Conservation (phyloP, 2,329 filamentous ascomycete species). For the Blumeria graminis region DNA sequence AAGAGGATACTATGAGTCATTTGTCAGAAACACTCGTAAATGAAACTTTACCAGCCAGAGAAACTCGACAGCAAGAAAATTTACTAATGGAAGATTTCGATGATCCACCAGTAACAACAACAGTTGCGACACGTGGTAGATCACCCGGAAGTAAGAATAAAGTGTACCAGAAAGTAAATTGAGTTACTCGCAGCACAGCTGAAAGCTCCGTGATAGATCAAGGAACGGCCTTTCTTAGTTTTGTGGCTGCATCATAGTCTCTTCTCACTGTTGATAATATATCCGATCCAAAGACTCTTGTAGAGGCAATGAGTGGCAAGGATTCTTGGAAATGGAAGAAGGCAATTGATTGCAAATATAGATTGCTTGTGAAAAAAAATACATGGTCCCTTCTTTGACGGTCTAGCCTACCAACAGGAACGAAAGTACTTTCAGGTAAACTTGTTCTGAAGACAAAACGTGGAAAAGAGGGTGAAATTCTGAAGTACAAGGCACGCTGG, state of each 20-base stretch:
- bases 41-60: neutral
- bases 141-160: neutral
- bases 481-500: neutral
- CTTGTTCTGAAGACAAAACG: neutral
- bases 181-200: neutral
- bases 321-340: neutral
- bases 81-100: neutral
- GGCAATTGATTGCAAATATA: neutral
- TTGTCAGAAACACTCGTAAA: neutral
- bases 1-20: neutral
- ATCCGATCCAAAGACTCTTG: neutral
- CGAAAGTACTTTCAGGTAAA: neutral
- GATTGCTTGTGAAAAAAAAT: neutral
- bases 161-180: neutral
- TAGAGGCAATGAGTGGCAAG: neutral
- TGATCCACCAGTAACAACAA: neutral
- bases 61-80: neutral
- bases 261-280: neutral
- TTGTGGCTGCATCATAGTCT: neutral
- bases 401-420: neutral
- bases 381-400: neutral
- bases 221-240: neutral
- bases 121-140: neutral
- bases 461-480: neutral
- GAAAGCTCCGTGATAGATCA: neutral